These are phyloP conservation scores for Candida berthetii DNA, from an alignment of 805 yeast genomes.

Conservation along the genomic window DNA sequence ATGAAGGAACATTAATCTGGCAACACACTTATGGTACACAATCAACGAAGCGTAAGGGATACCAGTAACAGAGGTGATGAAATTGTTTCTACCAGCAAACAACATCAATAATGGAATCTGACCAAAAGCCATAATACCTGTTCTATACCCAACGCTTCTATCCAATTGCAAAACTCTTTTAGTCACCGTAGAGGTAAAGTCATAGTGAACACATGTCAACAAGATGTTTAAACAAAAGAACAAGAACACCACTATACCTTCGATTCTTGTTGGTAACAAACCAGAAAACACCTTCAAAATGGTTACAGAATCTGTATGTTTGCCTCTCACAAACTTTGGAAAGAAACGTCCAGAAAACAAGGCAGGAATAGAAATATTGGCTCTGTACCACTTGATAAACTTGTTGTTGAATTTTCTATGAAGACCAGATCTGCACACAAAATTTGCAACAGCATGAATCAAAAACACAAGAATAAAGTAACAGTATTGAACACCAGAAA, in stretches of 20 bases:
- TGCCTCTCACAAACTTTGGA: constrained; percentile 1
- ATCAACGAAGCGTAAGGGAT: constrained; percentile 59
- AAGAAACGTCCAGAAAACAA: too few relatives aligned
- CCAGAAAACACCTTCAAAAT: neutral
- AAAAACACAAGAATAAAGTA: constrained; percentile 35
- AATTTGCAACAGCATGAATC: constrained; percentile 26
- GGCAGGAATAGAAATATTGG: constrained; percentile 5
- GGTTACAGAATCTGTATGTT: neutral
- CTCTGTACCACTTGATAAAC: constrained; percentile 11
- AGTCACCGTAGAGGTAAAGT: neutral
- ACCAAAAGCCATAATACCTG: constrained; percentile 22
- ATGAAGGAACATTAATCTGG: constrained; percentile 28
- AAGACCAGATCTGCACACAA: constrained; percentile 17
- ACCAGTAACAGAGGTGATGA: constrained; percentile 54
- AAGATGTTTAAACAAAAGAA: constrained; percentile 14
- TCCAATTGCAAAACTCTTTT: neutral
- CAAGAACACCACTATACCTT: constrained; percentile 26
- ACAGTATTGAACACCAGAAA: constrained; percentile 25
- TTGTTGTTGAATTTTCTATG: constrained; percentile 8
- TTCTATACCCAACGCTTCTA: constrained; percentile 5
- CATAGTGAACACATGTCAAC: neutral
- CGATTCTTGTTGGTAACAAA: neutral
- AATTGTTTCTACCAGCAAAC: too few relatives aligned
- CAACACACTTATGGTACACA: constrained; percentile 59
- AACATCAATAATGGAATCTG: constrained; percentile 48